Percentiles rank a stretch among this genome's conserved stretches.
Conservation (phyloP, 768 basidiomycete species). For the Sarcodon aspratus region DNA sequence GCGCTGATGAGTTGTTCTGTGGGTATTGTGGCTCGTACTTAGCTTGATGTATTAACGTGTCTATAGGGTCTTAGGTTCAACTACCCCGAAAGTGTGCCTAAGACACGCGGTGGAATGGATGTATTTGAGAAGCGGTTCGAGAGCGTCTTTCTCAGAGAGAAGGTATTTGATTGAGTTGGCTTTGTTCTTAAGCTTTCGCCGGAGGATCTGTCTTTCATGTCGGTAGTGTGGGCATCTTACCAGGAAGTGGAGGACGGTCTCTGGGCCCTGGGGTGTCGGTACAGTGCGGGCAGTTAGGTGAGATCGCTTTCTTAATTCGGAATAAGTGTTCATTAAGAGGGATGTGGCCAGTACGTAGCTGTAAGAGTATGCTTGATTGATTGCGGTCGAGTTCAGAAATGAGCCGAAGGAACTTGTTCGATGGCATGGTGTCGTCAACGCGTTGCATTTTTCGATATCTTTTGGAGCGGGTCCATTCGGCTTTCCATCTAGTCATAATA, state of each 20-base stretch:
- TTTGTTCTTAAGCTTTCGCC: not conserved
- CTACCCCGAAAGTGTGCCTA: too few species aligned
- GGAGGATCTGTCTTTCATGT: not conserved
- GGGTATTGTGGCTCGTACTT: too few species aligned
- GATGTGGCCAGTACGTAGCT: slow-evolving; percentile 20
- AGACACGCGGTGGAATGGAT: too few species aligned
- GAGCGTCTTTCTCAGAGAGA: too few species aligned
- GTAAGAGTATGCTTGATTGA: slow-evolving; percentile 10
- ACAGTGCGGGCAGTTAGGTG: slow-evolving; percentile 7
- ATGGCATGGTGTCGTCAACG: slow-evolving; percentile 2
- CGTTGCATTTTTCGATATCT: not conserved
- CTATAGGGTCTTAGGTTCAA: too few species aligned
- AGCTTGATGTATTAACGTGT: too few species aligned
- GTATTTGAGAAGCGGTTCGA: too few species aligned
- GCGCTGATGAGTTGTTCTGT: too few species aligned
- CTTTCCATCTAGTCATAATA: not conserved
- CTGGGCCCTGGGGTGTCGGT: not conserved
- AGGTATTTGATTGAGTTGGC: not conserved
- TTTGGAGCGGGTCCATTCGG: not conserved
- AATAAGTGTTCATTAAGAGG: slow-evolving; percentile 17
- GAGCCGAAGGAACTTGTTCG: not conserved
- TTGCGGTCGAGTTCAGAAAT: slow-evolving; percentile 2
- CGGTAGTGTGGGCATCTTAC: slow-evolving; percentile 7
- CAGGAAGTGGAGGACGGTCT: slow-evolving; percentile 11
- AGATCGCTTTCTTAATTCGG: slow-evolving; percentile 4